Percentiles rank a stretch among this genome's conserved stretches.
phyloP scores from a whole-genome alignment of 345 rosid genomes.

The Boechera stricta region DNA sequence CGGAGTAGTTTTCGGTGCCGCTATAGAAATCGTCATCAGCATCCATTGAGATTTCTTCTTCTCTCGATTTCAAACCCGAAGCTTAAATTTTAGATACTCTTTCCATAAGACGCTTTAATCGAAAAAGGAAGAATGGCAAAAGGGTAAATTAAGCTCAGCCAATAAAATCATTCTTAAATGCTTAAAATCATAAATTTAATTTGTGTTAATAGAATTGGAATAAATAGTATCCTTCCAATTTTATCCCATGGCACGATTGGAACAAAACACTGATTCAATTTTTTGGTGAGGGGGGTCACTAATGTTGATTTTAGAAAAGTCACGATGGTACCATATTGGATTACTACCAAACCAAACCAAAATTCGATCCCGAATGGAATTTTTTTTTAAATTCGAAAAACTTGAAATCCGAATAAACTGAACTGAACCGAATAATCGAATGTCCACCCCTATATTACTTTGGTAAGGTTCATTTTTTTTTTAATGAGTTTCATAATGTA shows the following conservation, averaged over 20 bases:
- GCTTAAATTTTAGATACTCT: background rate
- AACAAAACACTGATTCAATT: background rate
- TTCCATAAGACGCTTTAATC: background rate
- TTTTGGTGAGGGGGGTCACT: background rate
- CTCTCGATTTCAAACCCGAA: background rate
- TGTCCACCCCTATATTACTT: too few relatives aligned
- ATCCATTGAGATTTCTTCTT: slow-evolving; percentile 31
- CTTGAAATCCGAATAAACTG: too few relatives aligned
- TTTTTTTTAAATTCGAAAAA: too few relatives aligned
- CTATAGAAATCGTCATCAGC: slow-evolving; percentile 84
- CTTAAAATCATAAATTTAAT: too few relatives aligned
- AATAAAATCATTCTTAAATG: background rate
- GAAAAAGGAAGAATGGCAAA: slow-evolving; percentile 24
- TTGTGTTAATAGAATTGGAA: background rate
- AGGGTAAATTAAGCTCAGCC: slow-evolving; percentile 33
- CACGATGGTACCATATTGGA: too few relatives aligned
- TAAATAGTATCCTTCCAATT: background rate
- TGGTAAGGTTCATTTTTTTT: too few relatives aligned
- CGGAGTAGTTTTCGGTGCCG: slow-evolving; percentile 65
- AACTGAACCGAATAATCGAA: too few relatives aligned
- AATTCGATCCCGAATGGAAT: too few relatives aligned
- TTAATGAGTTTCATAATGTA: too few relatives aligned
- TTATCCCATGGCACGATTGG: background rate
- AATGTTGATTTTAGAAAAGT: too few relatives aligned
- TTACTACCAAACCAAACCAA: too few relatives aligned